These are phyloP conservation scores for Psilocybe cubensis DNA, from an alignment of 768 basidiomycete genomes.

Conservation along the genomic window DNA sequence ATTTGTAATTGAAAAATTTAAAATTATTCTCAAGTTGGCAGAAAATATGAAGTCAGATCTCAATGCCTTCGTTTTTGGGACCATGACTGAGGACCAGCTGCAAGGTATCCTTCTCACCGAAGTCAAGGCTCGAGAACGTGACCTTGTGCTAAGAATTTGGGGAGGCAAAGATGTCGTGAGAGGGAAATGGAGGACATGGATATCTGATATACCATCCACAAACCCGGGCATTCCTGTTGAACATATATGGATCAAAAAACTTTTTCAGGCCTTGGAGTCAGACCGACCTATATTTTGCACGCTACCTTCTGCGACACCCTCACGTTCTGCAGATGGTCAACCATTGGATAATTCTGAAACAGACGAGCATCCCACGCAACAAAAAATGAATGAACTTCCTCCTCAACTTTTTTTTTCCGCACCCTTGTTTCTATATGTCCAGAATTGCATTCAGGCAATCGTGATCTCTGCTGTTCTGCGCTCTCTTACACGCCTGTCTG, in stretches of 20 bases:
- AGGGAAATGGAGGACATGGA: conserved; percentile 38
- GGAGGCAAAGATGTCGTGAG: conserved; percentile 33
- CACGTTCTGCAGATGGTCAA: neutral
- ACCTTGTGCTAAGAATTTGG: conserved; percentile 57
- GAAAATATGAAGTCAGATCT: conserved; percentile 75
- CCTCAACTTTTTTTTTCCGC: conserved; percentile 67
- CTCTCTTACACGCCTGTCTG: conserved; percentile 45
- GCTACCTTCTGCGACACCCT: conserved; percentile 27
- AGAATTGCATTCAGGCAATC: conserved; percentile 75
- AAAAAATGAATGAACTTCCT: conserved; percentile 50
- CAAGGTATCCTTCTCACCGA: conserved; percentile 49
- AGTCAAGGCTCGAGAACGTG: conserved; percentile 57
- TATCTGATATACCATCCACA: conserved; percentile 19
- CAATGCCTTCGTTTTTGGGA: conserved; percentile 63
- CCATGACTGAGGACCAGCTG: conserved; percentile 68
- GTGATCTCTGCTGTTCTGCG: conserved; percentile 65
- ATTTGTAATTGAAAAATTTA: conserved; percentile 51
- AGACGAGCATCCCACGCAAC: neutral
- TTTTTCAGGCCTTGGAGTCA: conserved; percentile 47
- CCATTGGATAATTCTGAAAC: neutral
- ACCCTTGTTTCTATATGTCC: conserved; percentile 57
- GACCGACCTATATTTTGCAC: conserved; percentile 44
- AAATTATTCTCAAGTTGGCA: conserved; percentile 51
- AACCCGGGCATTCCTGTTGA: conserved; percentile 8
- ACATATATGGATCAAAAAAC: conserved; percentile 48